phyloP scores from a whole-genome alignment of 176 grass and related monocot genomes.

The Eremochloa ophiuroides region DNA sequence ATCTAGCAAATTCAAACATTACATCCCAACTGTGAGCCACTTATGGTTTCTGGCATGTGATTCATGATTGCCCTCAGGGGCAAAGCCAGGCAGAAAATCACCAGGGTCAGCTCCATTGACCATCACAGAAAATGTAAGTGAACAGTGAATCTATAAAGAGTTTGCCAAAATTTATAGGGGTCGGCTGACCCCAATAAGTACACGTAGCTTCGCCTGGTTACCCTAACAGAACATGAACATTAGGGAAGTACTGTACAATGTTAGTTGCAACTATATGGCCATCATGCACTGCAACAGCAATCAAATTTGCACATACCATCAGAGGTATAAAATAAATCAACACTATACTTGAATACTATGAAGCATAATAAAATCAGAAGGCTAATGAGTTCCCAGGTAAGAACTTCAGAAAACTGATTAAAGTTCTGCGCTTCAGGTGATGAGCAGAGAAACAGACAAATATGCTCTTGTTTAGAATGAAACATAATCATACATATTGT shows the following conservation, averaged over 20 bases:
- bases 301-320: neutral
- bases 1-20: neutral
- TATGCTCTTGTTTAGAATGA: neutral
- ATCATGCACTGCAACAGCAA: neutral
- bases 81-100: too few relatives aligned
- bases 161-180: too few relatives aligned
- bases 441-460: neutral
- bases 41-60: neutral
- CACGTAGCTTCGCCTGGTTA: too few relatives aligned
- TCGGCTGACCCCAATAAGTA: too few relatives aligned
- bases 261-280: neutral
- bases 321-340: neutral
- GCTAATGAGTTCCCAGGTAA: neutral
- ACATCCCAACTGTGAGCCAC: neutral
- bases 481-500: neutral
- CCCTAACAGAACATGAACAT: neutral
- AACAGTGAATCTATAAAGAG: too few relatives aligned
- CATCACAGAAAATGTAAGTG: too few relatives aligned
- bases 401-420: neutral
- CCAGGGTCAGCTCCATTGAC: too few relatives aligned
- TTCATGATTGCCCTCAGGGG: neutral
- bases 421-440: neutral
- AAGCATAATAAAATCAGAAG: neutral
- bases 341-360: neutral
- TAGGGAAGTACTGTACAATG: neutral